Base-by-base conservation (phyloP, 2,329 filamentous ascomycete species). In the Sclerotinia sclerotiorum region DNA sequence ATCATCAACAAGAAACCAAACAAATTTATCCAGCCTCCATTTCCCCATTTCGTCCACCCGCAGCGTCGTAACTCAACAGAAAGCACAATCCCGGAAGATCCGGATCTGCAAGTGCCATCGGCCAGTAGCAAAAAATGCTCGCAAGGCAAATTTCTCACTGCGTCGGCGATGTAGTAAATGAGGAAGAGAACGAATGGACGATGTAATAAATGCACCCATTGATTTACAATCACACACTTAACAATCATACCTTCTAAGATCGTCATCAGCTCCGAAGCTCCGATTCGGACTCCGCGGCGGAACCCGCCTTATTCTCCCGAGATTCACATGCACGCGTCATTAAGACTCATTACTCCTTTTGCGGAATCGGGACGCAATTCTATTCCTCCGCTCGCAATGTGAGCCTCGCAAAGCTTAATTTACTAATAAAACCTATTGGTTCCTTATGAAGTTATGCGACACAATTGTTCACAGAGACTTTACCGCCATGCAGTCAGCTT, bases 81-180 rank as follows among this genome's bases (percentile, higher is more conserved):
- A 56, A 7, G 19, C 8, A 39, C 5, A n/a, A 27, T 15, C n/a
- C 19, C 19, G 13, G 32, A 62, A 62, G 29, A 21, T 15, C 29
- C n/a, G 3, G 29, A 19, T 62, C 4, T 15, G 46, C 32, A 63
- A 39, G n/a, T 11, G 8, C 17, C n/a, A 24, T 51, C 32, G 48
- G 32, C 46, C 60, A 51, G 29, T 8, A 51, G 5, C n/a, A 39
- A 29, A 39, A 63, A 24, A 51, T 51, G 11, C 2, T 24, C 8
- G 15, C 15, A 62, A 51, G 60, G 60, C 60, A 63, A 52, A 39
- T 17, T 35, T 15, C 46, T 63, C 32, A 51, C 60, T n/a, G 58
- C 15, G 21, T 63, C n/a, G 21, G 29, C 32, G 15, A 63, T 51
- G n/a, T 5, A 19, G 8, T 17, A 24, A 39, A 15, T 24, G 46